Evolutionary conservation across 1,139 yeast species (phyloP), one percentile per base, ranked within the genome.

Genomic region (Sugiyamaella neomexicana): DNA sequence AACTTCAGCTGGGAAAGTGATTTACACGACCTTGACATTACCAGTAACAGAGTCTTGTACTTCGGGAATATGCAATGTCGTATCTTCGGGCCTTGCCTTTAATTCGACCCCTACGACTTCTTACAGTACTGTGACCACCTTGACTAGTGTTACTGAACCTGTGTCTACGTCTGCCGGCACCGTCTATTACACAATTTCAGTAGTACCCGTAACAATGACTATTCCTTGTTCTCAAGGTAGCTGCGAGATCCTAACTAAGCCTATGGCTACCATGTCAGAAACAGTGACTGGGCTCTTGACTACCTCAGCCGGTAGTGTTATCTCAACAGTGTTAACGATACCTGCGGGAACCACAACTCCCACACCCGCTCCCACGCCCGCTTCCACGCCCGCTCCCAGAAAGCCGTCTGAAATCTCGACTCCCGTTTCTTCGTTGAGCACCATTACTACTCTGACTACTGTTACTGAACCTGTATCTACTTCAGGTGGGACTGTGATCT

Each of bases 261-360:
- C 50, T 17, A 45, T 56, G 16, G 53, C 47, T 10, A 55, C 58
- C 40, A 31, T n/a, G 13, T 31, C 13, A n/a, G 16, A n/a, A 34
- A 37, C 54, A 8, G 45, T 31, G 23, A 15, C 55, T 25, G 52
- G 46, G 31, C 55, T 56, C n/a, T 46, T 51, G 25, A 29, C 38
- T 37, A 39, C 51, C 17, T 38, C 47, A 5, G 20, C 34, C n/a
- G 56, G 49, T 29, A 36, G 25, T 12, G 47, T 52, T 10, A 8
- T 40, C 10, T 52, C 46, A n/a, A 52, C 55, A 16, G 46, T 54
- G 20, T 31, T 46, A 43, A 31, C 56, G 53, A 20, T 50, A 52
- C 41, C 32, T 46, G 16, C 38, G 4, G 13, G 16, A n/a, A 34
- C 16, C 38, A 34, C 38, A 34, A 8, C 16, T 10, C 38, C 13